phyloP scores from a whole-genome alignment of 768 basidiomycete species.

The Hysterangium stoloniferum region DNA sequence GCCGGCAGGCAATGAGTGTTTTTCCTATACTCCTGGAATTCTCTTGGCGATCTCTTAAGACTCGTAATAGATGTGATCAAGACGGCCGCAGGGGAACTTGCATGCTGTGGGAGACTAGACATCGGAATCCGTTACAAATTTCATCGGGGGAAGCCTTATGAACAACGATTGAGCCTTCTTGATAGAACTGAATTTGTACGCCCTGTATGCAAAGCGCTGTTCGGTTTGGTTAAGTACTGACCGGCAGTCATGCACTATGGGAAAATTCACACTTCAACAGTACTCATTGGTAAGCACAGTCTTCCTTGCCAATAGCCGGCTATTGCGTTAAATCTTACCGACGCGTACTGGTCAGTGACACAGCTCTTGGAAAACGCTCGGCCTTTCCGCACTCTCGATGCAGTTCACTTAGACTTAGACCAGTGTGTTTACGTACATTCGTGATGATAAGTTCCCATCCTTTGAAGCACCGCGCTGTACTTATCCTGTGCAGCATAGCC shows the following conservation, averaged over 20 bases:
- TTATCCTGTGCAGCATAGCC: no score
- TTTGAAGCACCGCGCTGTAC: no score
- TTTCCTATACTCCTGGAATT: conserved; percentile 13
- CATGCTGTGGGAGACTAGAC: conserved; percentile 25
- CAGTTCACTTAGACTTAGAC: no score
- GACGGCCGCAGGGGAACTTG: conserved; percentile 17
- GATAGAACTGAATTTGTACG: conserved; percentile 10
- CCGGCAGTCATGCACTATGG: neutral
- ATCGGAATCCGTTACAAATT: conserved; percentile 17
- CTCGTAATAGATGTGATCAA: conserved; percentile 17
- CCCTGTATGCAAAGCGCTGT: no score
- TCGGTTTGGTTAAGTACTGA: neutral
- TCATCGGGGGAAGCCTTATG: conserved; percentile 2
- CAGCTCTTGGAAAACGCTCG: no score
- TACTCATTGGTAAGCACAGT: conserved; percentile 4
- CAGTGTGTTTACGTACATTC: no score
- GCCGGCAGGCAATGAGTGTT: conserved; percentile 16
- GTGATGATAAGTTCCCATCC: no score
- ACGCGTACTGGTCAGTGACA: no score
- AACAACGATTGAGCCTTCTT: conserved; percentile 8
- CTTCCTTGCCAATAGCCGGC: no score
- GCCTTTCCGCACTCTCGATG: no score
- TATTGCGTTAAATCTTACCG: no score
- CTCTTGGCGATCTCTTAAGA: conserved; percentile 15
- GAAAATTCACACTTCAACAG: conserved; percentile 9